phyloP scores from a whole-genome alignment of 2,329 filamentous ascomycete species.

The Dothiorella sarmentorum region DNA sequence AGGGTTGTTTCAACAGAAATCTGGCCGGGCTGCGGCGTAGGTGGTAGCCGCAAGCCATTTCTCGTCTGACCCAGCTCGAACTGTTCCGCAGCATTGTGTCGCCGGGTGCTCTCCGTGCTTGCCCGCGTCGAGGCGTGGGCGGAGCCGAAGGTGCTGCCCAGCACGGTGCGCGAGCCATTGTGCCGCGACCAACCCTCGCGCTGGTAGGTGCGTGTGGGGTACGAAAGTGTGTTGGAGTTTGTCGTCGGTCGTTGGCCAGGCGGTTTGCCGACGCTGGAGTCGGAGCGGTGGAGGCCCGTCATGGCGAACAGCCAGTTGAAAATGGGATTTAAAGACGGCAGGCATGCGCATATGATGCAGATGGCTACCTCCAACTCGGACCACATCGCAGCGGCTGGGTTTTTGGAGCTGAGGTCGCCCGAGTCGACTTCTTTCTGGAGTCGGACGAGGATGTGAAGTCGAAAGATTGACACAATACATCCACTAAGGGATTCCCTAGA shows the following conservation, averaged over 20 bases:
- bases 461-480: conserved; percentile 28
- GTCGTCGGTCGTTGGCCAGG: background rate
- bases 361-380: conserved; percentile 32
- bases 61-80: background rate
- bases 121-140: background rate
- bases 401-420: conserved; percentile 29
- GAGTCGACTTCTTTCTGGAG: conserved; percentile 25
- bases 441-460: conserved; percentile 24
- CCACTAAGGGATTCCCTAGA: conserved; percentile 22
- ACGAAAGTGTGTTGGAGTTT: background rate
- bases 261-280: background rate
- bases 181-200: background rate
- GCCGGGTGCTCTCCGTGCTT: background rate
- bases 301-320: conserved; percentile 38
- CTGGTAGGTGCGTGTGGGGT: background rate
- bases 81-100: background rate
- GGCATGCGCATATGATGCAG: conserved; percentile 32
- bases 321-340: conserved; percentile 33
- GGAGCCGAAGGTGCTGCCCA: background rate
- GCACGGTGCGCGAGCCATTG: background rate
- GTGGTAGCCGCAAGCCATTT: background rate
- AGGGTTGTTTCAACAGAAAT: background rate
- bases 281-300: background rate
- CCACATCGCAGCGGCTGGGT: conserved; percentile 23
- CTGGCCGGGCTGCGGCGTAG: background rate